Conservation (phyloP, 148 eudicot species). For the Arbutus unedo region DNA sequence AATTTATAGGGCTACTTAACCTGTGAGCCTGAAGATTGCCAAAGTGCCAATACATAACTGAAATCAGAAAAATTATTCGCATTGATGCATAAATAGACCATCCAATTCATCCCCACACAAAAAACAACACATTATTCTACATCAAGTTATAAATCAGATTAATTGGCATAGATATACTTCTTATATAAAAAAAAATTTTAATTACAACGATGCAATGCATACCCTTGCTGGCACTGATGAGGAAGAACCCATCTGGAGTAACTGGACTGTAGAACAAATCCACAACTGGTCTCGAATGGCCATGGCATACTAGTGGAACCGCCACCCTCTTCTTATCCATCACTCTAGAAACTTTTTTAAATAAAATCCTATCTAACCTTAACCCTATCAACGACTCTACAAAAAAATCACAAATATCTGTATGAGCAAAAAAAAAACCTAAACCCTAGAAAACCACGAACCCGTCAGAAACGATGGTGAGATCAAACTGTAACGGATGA, state of each 20-base stretch:
- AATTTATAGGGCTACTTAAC: neutral
- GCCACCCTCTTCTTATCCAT: constrained; percentile 80
- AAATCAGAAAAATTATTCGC: neutral
- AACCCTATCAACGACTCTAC: neutral
- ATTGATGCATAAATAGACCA: neutral
- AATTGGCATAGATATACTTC: neutral
- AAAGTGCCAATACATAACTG: neutral
- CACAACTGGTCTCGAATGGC: constrained; percentile 84
- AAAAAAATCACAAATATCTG: neutral
- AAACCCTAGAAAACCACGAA: neutral
- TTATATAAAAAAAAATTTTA: neutral
- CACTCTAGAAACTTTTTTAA: neutral
- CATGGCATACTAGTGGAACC: constrained; percentile 80
- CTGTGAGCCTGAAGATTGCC: neutral
- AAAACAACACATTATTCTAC: neutral
- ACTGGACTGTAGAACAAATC: constrained; percentile 81
- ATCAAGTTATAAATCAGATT: neutral
- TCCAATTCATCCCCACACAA: neutral
- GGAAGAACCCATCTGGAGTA: constrained; percentile 80
- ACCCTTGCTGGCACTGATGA: constrained; percentile 94
- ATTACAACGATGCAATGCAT: constrained; percentile 5
- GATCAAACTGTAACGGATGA: neutral
- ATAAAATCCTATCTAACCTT: neutral
- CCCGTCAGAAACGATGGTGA: neutral
- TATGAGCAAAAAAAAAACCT: neutral